A percentile compares a stretch with the other conserved stretches of the same genome.
These are phyloP conservation scores for Tolypocladium cylindrosporum DNA, from an alignment of 2,329 filamentous ascomycete species.

Conservation along the genomic window DNA sequence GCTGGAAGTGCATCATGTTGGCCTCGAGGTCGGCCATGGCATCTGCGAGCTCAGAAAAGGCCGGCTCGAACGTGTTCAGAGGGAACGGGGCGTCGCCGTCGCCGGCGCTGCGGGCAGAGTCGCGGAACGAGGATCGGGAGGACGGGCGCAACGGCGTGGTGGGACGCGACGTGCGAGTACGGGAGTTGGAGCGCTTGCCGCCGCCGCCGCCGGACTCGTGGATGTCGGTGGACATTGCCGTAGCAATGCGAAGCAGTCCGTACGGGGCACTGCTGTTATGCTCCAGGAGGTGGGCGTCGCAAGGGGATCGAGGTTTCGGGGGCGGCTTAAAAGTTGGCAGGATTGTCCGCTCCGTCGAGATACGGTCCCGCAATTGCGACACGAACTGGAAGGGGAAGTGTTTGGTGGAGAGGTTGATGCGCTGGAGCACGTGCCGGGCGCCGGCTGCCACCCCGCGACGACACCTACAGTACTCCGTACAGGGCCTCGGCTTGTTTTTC, in stretches of 20 bases:
- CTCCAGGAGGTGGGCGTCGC: neutral
- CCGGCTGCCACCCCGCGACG: neutral
- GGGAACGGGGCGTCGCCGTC: conserved; percentile 50
- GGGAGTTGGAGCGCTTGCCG: conserved; percentile 45
- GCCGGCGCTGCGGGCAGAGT: conserved; percentile 51
- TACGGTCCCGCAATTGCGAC: neutral
- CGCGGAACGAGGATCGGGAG: conserved; percentile 80
- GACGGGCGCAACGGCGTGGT: conserved; percentile 87
- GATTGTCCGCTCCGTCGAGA: neutral
- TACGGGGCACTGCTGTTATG: neutral
- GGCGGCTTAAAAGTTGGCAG: neutral
- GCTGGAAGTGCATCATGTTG: conserved; percentile 93
- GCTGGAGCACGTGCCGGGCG: neutral
- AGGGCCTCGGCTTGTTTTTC: neutral
- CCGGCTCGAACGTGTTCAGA: conserved; percentile 74
- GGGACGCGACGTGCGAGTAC: conserved; percentile 60
- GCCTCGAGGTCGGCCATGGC: conserved; percentile 92
- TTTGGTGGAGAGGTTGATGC: neutral
- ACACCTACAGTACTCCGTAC: neutral
- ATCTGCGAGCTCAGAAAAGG: conserved; percentile 88
- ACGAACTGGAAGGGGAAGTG: neutral
- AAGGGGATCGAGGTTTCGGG: neutral
- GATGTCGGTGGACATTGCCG: conserved; percentile 13
- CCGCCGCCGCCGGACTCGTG: conserved; percentile 11
- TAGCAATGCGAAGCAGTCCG: neutral